Evolutionary conservation across 306 rosid genomes (phyloP).

Genomic region (cucumber (Cucumis sativus)): DNA sequence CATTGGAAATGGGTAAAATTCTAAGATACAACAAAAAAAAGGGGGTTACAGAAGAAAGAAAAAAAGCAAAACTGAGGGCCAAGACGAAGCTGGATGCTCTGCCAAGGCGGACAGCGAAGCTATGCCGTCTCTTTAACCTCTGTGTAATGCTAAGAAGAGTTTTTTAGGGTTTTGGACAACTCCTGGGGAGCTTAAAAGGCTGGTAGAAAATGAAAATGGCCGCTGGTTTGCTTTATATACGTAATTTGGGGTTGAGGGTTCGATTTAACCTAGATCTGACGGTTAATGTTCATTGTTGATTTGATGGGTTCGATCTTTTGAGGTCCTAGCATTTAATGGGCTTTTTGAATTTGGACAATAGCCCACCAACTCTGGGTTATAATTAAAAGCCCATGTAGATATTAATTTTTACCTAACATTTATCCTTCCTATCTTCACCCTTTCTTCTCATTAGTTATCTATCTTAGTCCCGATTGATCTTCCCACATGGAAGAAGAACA

Average conservation of each 20-base stretch:
- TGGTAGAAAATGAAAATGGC: background rate
- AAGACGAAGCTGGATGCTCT: slow-evolving; percentile 31
- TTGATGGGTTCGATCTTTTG: background rate
- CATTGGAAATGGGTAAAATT: slow-evolving; percentile 19
- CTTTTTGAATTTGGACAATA: background rate
- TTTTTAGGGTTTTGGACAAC: slow-evolving; percentile 12
- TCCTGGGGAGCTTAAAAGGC: slow-evolving; percentile 9
- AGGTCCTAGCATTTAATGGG: background rate
- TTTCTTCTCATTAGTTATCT: too few species aligned
- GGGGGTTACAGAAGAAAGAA: background rate
- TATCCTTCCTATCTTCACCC: too few species aligned
- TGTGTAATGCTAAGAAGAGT: background rate
- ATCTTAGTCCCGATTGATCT: too few species aligned
- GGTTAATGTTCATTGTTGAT: background rate
- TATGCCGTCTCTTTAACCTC: slow-evolving; percentile 67
- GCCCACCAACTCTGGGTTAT: background rate
- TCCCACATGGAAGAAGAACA: too few species aligned
- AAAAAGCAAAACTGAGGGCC: slow-evolving; percentile 54
- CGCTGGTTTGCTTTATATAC: background rate
- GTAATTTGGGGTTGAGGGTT: background rate
- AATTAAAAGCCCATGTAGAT: too few species aligned
- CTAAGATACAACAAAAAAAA: background rate
- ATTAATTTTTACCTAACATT: too few species aligned
- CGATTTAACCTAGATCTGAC: slow-evolving; percentile 3
- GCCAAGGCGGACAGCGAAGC: slow-evolving; percentile 68